phyloP scores from a whole-genome alignment of 1,284 basidiomycete genomes.

The Meripilus lineatus region DNA sequence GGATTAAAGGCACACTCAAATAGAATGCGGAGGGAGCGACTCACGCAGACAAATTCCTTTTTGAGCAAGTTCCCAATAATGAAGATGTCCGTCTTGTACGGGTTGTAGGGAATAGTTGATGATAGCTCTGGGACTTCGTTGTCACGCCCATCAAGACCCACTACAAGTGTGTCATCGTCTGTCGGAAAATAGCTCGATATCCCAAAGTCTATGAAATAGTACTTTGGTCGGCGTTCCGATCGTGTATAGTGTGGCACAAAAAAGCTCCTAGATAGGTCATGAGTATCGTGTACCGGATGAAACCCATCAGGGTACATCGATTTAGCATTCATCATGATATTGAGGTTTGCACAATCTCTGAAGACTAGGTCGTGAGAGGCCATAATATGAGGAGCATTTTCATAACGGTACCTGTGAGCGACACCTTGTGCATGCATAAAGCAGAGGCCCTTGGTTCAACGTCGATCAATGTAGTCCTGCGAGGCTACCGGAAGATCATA shows the following conservation, averaged over 20 bases:
- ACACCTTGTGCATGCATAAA: constrained; percentile 35
- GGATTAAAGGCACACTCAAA: too few species aligned
- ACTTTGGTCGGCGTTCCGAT: constrained; percentile 22
- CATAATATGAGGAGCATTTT: not conserved
- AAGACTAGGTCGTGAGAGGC: not conserved
- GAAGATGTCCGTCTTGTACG: constrained; percentile 27
- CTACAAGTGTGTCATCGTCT: constrained; percentile 5
- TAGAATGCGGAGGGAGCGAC: too few species aligned
- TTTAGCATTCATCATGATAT: constrained; percentile 21
- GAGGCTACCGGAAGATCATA: not conserved
- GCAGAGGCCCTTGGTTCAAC: constrained; percentile 28
- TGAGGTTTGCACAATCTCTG: constrained; percentile 10
- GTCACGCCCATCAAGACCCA: constrained; percentile 18
- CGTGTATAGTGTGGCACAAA: constrained; percentile 16
- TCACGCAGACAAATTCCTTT: constrained; percentile 19
- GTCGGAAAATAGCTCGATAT: constrained; percentile 20
- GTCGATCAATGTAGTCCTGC: not conserved
- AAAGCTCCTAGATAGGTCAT: not conserved
- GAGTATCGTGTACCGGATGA: too few species aligned
- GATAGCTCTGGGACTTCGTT: constrained; percentile 25
- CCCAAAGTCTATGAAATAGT: too few species aligned
- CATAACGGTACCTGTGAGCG: constrained; percentile 32
- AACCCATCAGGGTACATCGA: too few species aligned
- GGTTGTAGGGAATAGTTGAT: constrained; percentile 20
- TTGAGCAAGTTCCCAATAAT: constrained; percentile 21